Evolutionary conservation across 306 rosid species (phyloP), one percentile per base, ranked within the genome.

Genomic region (Ormosia semicastrata): DNA sequence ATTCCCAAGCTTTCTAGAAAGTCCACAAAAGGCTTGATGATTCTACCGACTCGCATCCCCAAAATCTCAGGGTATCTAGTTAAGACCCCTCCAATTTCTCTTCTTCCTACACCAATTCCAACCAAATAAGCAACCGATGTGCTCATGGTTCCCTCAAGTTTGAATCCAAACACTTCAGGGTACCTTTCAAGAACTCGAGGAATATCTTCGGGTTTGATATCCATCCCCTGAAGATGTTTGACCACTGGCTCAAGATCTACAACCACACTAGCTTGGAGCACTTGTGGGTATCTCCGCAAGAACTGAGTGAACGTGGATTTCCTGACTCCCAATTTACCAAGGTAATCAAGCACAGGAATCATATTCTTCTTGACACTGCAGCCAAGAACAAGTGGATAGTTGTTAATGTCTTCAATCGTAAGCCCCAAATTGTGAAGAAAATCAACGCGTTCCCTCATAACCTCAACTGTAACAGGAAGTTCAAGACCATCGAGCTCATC

Each of bases 81-180:
- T 79, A 96, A 89, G 71, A 93, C 52, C 62, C 91, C 89, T 46
- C 99, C 99, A 24, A 96, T 83, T 85, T 96, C 97, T 86, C 97
- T 91, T 85, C 97, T 93, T 77, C 90, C 91, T 3, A 96, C 94
- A 29, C 99, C 97, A 71, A 96, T 91, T 33, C 98, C 98, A 70
- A 93, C 89, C 89, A 96, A 80, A 87, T 91, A 96, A 10, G 99
- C 98, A 71, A 96, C 97, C 0, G 97, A 96, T 2, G 99, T 96
- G 80, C 99, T 96, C 98, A 96, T 93, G 62, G 99, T 96, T 80
- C 99, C 99, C 87, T 96, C 99, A 39, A 96, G 97, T 89, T 93
- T 96, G 85, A 92, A 93, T 36, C 99, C 99, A 37, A 93, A 46
- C 73, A 95, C 83, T 85, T 95, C 98, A 3, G 98, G 99, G 81